Evolutionary conservation across 257 asterid genomes (phyloP).

Genomic region (Lithospermum erythrorhizon): DNA sequence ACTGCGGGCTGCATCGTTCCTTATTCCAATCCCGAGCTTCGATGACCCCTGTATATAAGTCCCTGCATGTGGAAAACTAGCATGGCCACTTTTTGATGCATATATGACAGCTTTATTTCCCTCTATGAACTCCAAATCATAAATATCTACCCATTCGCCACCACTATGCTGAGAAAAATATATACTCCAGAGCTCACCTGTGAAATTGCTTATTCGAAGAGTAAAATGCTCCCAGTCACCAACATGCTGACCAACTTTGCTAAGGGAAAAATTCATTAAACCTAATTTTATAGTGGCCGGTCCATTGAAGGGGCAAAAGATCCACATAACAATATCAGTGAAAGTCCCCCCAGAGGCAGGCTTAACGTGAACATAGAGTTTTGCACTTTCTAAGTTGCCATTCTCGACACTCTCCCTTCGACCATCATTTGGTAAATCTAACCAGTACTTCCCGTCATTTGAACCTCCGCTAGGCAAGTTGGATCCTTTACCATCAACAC

Average conservation of each 20-base stretch:
- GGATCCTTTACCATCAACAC: conserved; percentile 52
- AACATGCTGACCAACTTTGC: conserved; percentile 76
- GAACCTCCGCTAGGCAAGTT: conserved; percentile 71
- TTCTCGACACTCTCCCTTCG: conserved; percentile 31
- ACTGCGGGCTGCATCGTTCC: conserved; percentile 65
- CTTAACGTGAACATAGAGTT: conserved; percentile 72
- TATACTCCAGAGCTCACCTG: conserved; percentile 74
- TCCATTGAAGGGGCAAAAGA: conserved; percentile 85
- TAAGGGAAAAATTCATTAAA: conserved; percentile 38
- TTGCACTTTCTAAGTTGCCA: conserved; percentile 69
- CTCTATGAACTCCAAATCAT: conserved; percentile 55
- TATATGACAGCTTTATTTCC: conserved; percentile 70
- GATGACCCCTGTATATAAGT: conserved; percentile 71
- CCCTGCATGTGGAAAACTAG: conserved; percentile 88
- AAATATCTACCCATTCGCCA: conserved; percentile 70
- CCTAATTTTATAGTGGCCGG: conserved; percentile 71
- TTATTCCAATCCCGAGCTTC: conserved; percentile 70
- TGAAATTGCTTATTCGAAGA: conserved; percentile 74
- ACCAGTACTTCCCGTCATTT: conserved; percentile 73
- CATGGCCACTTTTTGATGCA: conserved; percentile 75
- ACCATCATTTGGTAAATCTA: conserved; percentile 58
- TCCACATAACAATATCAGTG: conserved; percentile 86
- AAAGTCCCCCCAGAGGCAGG: conserved; percentile 83
- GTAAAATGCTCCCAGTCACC: conserved; percentile 99
- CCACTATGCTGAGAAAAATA: conserved; percentile 97